Percentiles rank a stretch among this genome's conserved stretches.
Evolutionary conservation across 176 grass and related monocot genomes (phyloP).

Genomic region (Aechmea fasciata): DNA sequence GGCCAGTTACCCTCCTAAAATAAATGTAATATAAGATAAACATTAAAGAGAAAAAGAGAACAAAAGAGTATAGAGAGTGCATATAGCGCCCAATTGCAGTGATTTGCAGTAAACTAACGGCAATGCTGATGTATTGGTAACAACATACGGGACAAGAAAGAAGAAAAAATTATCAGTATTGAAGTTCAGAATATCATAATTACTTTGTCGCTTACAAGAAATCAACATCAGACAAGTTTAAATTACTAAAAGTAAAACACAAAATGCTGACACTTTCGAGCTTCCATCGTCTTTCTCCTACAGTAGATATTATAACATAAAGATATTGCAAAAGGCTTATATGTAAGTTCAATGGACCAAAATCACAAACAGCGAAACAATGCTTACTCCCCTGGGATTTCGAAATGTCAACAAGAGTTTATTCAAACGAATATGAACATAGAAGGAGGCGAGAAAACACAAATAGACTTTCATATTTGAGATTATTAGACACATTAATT

Average conservation of each 20-base stretch:
- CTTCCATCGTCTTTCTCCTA: too few species aligned
- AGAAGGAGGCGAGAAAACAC: background rate
- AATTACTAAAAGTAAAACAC: too few species aligned
- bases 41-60: slow-evolving; percentile 10
- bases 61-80: slow-evolving; percentile 1
- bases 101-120: background rate
- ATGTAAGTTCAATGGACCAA: too few species aligned
- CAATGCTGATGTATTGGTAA: slow-evolving; percentile 1
- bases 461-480: background rate
- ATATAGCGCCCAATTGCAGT: background rate
- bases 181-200: background rate
- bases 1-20: slow-evolving; percentile 74
- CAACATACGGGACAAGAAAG: background rate
- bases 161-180: background rate
- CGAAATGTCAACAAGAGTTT: background rate
- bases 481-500: too few species aligned
- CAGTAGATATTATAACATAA: too few species aligned
- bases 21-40: slow-evolving; percentile 23
- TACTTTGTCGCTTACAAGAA: background rate
- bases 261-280: too few species aligned
- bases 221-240: background rate
- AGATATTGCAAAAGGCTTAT: too few species aligned
- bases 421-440: background rate
- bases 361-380: too few species aligned
- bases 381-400: background rate